Conservation (phyloP, 805 yeast genomes). For the Metschnikowia santaceciliae region DNA sequence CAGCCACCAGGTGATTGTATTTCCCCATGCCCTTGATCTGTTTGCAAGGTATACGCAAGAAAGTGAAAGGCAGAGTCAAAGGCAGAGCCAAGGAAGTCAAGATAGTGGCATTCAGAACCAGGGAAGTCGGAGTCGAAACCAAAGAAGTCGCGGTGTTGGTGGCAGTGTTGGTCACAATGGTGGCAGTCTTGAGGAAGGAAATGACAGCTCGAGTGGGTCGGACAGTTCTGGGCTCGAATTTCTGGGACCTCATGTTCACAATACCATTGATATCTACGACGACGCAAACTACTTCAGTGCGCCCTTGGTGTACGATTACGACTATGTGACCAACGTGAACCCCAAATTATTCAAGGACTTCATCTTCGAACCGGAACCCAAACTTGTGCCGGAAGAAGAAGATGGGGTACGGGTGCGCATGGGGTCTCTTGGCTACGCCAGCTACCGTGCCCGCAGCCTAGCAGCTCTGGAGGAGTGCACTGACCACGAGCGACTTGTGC, state of each 20-base stretch:
- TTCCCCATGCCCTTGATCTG: constrained; percentile 51
- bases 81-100: too few species aligned
- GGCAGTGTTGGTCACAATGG: too few species aligned
- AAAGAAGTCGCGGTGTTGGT: too few species aligned
- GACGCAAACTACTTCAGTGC: constrained; percentile 21
- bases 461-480: constrained; percentile 1
- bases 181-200: too few species aligned
- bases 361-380: constrained; percentile 27
- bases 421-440: constrained; percentile 2
- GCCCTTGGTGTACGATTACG: constrained; percentile 42
- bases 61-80: too few species aligned
- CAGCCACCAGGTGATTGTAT: constrained; percentile 56
- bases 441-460: neutral
- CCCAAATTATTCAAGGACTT: constrained; percentile 37
- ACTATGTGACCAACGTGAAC: constrained; percentile 32
- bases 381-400: neutral
- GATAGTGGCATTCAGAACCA: too few species aligned
- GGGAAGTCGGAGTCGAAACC: too few species aligned
- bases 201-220: too few species aligned
- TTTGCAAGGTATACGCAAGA: constrained; percentile 23
- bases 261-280: constrained; percentile 11
- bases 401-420: constrained; percentile 1
- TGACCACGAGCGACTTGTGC: constrained; percentile 4
- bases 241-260: constrained; percentile 3
- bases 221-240: neutral